Evolutionary conservation across 768 basidiomycete species (phyloP).

Genomic region (Mycena crocata): DNA sequence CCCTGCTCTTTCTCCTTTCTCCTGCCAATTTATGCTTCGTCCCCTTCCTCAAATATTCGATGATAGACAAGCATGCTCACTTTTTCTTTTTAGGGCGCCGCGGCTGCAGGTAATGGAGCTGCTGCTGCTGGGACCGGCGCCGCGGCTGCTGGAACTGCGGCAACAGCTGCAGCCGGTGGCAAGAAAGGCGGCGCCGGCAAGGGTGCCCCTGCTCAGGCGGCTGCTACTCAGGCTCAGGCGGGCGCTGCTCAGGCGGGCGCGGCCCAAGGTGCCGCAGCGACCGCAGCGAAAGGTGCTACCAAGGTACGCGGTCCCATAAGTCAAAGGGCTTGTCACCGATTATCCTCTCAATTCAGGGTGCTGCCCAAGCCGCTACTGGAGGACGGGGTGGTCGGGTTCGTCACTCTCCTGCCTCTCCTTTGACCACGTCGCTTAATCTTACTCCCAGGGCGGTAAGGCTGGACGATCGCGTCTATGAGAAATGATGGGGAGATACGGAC

Average conservation of each 20-base stretch:
- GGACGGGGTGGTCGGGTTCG: neutral
- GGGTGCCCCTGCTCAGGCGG: neutral
- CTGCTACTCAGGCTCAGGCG: neutral
- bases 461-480: constrained; percentile 6
- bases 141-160: neutral
- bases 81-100: too few relatives aligned
- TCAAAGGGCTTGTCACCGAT: too few relatives aligned
- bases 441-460: neutral
- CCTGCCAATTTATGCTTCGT: too few relatives aligned
- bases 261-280: neutral
- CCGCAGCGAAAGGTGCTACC: neutral
- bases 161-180: constrained; percentile 2
- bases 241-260: neutral
- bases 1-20: too few relatives aligned
- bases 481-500: neutral
- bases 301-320: too few relatives aligned
- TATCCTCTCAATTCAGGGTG: too few relatives aligned
- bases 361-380: neutral
- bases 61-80: too few relatives aligned
- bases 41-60: too few relatives aligned
- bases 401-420: neutral
- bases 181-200: neutral
- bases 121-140: too few relatives aligned
- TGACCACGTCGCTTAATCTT: neutral
- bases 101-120: too few relatives aligned